phyloP scores from a whole-genome alignment of 176 grass and related monocot genomes.

The Puya raimondii region DNA sequence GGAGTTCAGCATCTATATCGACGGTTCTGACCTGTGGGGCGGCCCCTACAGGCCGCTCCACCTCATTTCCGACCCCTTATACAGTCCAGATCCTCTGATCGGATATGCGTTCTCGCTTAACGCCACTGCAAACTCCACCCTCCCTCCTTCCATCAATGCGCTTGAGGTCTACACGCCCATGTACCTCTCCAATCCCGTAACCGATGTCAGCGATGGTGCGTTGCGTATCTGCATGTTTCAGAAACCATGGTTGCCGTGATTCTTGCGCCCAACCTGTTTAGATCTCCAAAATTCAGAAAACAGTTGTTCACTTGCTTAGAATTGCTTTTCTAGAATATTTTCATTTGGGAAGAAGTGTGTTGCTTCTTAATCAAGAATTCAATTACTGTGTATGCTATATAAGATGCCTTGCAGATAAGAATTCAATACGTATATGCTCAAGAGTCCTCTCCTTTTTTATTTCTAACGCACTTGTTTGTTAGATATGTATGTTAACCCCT shows the following conservation, averaged over 20 bases:
- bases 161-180: conserved; percentile 3
- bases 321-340: too few species aligned
- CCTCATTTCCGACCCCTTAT: neutral
- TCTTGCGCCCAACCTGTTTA: too few species aligned
- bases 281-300: too few species aligned
- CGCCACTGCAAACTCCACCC: neutral
- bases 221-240: neutral
- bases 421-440: too few species aligned
- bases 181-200: neutral
- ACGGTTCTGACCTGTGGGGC: neutral
- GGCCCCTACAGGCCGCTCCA: neutral
- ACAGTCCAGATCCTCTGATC: neutral
- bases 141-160: conserved; percentile 6
- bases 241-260: too few species aligned
- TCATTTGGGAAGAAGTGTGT: too few species aligned
- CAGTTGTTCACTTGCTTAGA: too few species aligned
- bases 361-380: too few species aligned
- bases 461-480: too few species aligned
- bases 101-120: neutral
- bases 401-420: too few species aligned
- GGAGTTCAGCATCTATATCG: neutral
- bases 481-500: neutral
- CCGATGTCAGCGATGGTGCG: neutral
- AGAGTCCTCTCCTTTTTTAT: too few species aligned
- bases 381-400: too few species aligned